These are phyloP conservation scores for Symbiodinium pilosum DNA, from an alignment of 73 alveolate species.

Conservation along the genomic window DNA sequence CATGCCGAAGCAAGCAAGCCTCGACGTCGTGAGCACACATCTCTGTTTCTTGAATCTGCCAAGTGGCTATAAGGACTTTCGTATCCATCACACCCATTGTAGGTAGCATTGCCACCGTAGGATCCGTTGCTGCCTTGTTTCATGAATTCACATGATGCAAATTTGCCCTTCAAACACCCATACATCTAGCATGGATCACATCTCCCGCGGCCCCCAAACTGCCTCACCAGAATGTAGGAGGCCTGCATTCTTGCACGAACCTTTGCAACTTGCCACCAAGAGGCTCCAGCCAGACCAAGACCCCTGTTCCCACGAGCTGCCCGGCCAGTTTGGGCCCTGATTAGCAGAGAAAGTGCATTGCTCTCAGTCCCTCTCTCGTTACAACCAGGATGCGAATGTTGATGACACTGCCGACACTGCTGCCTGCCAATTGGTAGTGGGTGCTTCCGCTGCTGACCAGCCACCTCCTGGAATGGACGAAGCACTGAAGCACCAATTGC, in stretches of 20 bases:
- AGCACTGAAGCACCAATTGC: too few species aligned
- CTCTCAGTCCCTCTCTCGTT: too few species aligned
- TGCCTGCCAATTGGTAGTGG: neutral
- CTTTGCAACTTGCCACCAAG: neutral
- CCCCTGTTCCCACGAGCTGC: constrained; percentile 27
- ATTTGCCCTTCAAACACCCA: neutral
- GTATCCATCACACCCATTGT: constrained; percentile 83
- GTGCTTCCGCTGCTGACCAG: neutral
- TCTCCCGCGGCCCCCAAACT: neutral
- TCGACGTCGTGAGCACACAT: neutral
- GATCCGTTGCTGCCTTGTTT: neutral
- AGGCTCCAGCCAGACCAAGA: neutral
- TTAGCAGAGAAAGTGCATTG: too few species aligned
- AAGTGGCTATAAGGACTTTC: constrained; percentile 48
- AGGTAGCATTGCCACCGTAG: neutral
- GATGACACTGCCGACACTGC: too few species aligned
- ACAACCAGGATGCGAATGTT: too few species aligned
- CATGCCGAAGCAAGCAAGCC: too few species aligned
- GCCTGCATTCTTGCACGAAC: neutral
- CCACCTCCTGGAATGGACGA: neutral
- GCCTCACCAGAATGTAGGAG: too few species aligned
- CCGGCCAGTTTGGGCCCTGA: constrained; percentile 14
- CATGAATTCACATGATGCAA: too few species aligned
- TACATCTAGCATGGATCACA: neutral
- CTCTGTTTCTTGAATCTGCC: neutral